Percentiles rank a stretch among this genome's conserved stretches.
phyloP scores from a whole-genome alignment of 2,329 filamentous ascomycete species.

The Camillea tinctor region DNA sequence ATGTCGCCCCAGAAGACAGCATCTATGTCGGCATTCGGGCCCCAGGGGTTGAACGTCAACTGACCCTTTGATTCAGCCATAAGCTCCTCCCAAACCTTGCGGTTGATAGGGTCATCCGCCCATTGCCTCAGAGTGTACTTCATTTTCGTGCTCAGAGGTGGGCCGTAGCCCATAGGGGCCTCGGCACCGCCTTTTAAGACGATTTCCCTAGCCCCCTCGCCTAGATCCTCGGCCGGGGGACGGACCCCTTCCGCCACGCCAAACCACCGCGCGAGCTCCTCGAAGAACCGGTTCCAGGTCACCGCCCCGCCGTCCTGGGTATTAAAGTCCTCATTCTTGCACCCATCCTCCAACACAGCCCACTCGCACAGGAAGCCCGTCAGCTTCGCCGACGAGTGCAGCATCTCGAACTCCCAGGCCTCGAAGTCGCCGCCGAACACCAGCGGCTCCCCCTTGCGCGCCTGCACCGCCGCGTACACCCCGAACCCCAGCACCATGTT shows the following conservation, averaged over 20 bases:
- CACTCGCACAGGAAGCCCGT: slow-evolving; percentile 51
- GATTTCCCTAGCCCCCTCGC: no score
- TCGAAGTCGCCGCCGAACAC: slow-evolving; percentile 43
- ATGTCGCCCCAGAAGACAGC: no score
- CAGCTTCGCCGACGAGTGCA: slow-evolving; percentile 43
- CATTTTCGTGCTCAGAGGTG: no score
- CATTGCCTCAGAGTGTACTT: no score
- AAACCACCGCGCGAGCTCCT: slow-evolving; percentile 45
- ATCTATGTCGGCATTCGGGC: no score
- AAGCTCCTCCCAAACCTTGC: no score
- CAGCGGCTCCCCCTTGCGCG: slow-evolving; percentile 39
- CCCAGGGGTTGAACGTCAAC: no score
- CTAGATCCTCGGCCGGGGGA: no score
- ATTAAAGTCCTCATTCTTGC: slow-evolving; percentile 49
- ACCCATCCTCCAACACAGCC: slow-evolving; percentile 42
- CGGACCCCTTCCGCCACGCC: slow-evolving; percentile 23
- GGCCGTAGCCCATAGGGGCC: no score
- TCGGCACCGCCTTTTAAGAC: no score
- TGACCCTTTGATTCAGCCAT: no score
- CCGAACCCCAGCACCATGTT: slow-evolving; percentile 48
- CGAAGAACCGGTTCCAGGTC: slow-evolving; percentile 48
- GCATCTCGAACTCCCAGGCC: slow-evolving; percentile 43
- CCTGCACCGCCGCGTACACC: slow-evolving; percentile 48
- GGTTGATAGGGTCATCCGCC: no score
- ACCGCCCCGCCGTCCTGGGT: slow-evolving; percentile 43